Conservation (phyloP, 1,139 yeast species). For the Kurtzmaniella quercitrusa region DNA sequence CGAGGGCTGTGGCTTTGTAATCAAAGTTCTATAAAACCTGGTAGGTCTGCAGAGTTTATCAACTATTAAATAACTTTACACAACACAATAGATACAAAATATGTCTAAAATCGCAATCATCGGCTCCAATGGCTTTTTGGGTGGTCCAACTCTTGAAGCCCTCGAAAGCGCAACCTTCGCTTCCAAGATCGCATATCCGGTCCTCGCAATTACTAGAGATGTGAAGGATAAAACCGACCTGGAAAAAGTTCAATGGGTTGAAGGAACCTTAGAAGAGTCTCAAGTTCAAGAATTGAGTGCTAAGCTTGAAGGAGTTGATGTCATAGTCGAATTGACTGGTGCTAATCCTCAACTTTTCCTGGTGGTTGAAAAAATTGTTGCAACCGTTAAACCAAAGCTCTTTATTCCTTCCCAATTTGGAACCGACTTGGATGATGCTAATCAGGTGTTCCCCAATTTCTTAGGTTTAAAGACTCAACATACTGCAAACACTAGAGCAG, state of each 20-base stretch:
- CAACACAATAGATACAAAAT: not conserved
- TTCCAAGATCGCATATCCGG: conserved; percentile 43
- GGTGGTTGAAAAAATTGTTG: conserved; percentile 30
- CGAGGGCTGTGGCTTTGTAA: not conserved
- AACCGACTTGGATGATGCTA: conserved; percentile 28
- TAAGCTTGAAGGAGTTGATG: conserved; percentile 47
- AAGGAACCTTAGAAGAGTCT: conserved; percentile 22
- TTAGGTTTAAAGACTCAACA: conserved; percentile 37
- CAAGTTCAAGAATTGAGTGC: conserved; percentile 23
- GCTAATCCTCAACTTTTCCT: conserved; percentile 21
- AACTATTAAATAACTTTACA: not conserved
- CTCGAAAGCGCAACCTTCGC: conserved; percentile 34
- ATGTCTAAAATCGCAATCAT: conserved; percentile 41
- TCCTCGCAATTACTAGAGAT: conserved; percentile 49
- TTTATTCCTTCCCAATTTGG: conserved; percentile 68
- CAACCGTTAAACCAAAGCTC: conserved; percentile 43
- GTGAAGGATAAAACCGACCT: conserved; percentile 30
- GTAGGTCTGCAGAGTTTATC: no score
- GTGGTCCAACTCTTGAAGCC: conserved; percentile 46
- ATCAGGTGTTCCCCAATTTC: conserved; percentile 28
- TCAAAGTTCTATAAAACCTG: no score
- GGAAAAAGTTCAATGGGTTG: conserved; percentile 38
- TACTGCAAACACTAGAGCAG: conserved; percentile 32
- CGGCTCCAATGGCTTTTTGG: conserved; percentile 53
- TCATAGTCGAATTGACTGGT: conserved; percentile 43